Base-by-base conservation (phyloP, 176 grass and related monocot genomes). In the Oryza brachyantha region DNA sequence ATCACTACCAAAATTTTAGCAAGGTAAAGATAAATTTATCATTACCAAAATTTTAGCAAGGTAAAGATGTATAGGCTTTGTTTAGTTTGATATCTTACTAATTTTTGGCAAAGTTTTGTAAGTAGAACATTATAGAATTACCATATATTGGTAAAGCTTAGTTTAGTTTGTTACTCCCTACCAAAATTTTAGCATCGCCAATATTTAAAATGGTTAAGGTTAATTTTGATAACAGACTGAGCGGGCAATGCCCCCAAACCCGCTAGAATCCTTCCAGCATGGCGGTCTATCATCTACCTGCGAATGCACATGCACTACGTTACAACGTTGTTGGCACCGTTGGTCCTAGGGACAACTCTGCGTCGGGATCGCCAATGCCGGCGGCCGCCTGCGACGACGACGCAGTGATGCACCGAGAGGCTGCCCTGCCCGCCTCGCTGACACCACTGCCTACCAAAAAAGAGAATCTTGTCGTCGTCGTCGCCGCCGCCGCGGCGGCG, bases 191-290 rank as follows among this genome's bases (percentile, higher is more conserved):
- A n/a, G n/a, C n/a, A n/a, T n/a, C n/a, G n/a, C n/a, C n/a, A n/a
- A n/a, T n/a, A n/a, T n/a, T n/a, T n/a, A n/a, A n/a, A n/a, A n/a
- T n/a, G n/a, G n/a, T n/a, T n/a, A n/a, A n/a, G n/a, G n/a, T n/a
- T n/a, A n/a, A n/a, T n/a, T n/a, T n/a, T n/a, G n/a, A n/a, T n/a
- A n/a, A n/a, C n/a, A n/a, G n/a, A n/a, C n/a, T n/a, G n/a, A n/a
- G n/a, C n/a, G n/a, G n/a, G n/a, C n/a, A n/a, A n/a, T n/a, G n/a
- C 11, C 50, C 73, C 37, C 25, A 48, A 48, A 84, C 69, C 24
- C 4, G 82, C 39, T 63, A 66, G 2, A 52, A 77, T 22, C 73
- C 48, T 74, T 40, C 52, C 37, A 25, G 37, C 37, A 19, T 24
- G 61, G 12, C n/a, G 63, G 26, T 41, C 81, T 22, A 22, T 57